Evolutionary conservation across 2,329 filamentous ascomycete species (phyloP), one percentile per base, ranked within the genome.

Genomic region (Talaromyces pinophilus): DNA sequence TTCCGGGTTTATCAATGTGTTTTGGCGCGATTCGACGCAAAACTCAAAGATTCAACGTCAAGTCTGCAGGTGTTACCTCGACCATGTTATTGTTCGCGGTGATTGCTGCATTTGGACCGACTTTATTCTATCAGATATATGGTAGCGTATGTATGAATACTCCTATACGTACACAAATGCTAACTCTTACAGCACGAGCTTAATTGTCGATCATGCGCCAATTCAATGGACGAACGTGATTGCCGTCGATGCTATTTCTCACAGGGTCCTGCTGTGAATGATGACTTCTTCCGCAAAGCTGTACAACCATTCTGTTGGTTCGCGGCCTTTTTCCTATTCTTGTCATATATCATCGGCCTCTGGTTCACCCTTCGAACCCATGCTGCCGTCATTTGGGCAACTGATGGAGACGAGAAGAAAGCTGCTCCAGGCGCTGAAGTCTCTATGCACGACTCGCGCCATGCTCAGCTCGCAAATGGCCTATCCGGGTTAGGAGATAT

Each of bases 41-140:
- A 82, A 99, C 95, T 0, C 95, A 99, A 77, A 90, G 95, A 50
- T 99, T 99, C 85, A 99, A 99, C 76, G 93, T 95, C 69, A 92
- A 90, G 74, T 98, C 94, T 40, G 95, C 95, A 35, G 93, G 95
- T 75, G 95, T 98, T 40, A 98, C 94, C 0, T 97, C 93, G 1
- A 99, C 95, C 0, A 99, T 99, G 95, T 82, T 99, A 65, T 84
- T 99, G 10, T 99, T 99, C 76, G 94, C 95, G 28, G 91, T 96
- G 46, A 95, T 99, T 72, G 94, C 92, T 68, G 92, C 94, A 8
- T 99, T 99, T 78, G 91, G 94, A 0, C 95, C 95, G 2, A 99
- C 95, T 0, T 82, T 99, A 15, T 99, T 99, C 81, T 99, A 98
- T 80, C 94, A 99, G 75, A 97, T 99, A 69, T 98, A 98, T 78